Percentiles rank a stretch among this genome's conserved stretches.
phyloP scores from a whole-genome alignment of 257 asterid species.

The Hygrophila difformis region DNA sequence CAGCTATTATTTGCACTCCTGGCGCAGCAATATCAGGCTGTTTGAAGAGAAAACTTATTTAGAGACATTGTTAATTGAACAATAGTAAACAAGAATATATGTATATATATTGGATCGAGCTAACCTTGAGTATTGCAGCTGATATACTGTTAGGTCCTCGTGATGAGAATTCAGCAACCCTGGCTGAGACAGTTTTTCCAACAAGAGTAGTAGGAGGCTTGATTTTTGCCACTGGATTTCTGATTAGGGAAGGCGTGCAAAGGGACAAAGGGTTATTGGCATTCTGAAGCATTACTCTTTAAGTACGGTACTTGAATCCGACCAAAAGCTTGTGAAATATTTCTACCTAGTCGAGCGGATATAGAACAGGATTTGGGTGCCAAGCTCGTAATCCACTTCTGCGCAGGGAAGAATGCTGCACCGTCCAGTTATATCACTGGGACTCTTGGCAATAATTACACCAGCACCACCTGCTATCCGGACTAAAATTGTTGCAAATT shows the following conservation, averaged over 20 bases:
- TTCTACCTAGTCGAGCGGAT: conserved; percentile 31
- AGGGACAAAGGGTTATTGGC: not conserved
- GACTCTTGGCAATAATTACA: conserved; percentile 26
- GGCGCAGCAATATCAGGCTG: conserved; percentile 41
- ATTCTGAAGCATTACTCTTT: too few relatives aligned
- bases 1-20: conserved; percentile 32
- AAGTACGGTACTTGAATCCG: not conserved
- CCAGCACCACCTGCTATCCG: conserved; percentile 30
- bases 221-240: conserved; percentile 25
- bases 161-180: conserved; percentile 32
- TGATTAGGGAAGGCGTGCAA: conserved; percentile 6
- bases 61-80: too few relatives aligned
- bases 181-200: conserved; percentile 25
- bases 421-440: conserved; percentile 12
- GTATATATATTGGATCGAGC: too few relatives aligned
- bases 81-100: not conserved
- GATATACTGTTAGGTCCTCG: conserved; percentile 33
- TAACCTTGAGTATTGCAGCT: conserved; percentile 32
- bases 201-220: conserved; percentile 22
- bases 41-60: not conserved
- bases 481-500: conserved; percentile 8
- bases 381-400: conserved; percentile 29
- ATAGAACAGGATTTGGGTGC: conserved; percentile 30
- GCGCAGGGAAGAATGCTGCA: conserved; percentile 28
- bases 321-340: not conserved